Conservation (phyloP, 805 yeast species). For the Candida boleticola region DNA sequence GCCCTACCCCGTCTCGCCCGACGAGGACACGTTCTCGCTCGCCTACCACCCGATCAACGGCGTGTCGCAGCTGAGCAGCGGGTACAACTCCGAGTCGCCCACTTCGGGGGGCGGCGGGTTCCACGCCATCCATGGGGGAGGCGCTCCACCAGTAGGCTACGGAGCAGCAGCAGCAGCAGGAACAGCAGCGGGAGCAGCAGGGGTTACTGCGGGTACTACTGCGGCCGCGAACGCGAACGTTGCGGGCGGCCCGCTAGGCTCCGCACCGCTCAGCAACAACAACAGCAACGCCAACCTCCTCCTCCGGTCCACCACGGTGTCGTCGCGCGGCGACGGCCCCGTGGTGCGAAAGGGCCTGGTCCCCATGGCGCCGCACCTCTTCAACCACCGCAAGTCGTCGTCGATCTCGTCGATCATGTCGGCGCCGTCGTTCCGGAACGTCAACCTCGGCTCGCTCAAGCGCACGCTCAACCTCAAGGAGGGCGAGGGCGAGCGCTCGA, state of each 20-base stretch:
- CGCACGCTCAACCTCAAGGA: conserved; percentile 35
- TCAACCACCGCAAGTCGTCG: conserved; percentile 19
- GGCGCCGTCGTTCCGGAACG: conserved; percentile 30
- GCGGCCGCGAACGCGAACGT: background rate
- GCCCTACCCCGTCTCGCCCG: background rate
- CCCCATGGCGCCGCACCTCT: background rate
- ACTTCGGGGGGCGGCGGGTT: background rate
- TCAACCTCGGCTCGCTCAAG: conserved; percentile 37
- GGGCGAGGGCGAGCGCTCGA: conserved; percentile 51
- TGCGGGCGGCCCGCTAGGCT: background rate
- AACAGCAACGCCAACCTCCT: background rate
- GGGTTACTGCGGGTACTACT: background rate
- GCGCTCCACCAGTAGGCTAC: background rate
- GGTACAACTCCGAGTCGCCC: background rate
- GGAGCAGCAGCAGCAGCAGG: background rate
- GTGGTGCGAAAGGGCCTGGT: background rate
- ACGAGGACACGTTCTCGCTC: background rate
- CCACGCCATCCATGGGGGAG: background rate
- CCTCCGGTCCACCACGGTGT: background rate
- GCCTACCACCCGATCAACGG: background rate
- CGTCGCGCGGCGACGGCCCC: background rate
- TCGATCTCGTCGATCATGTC: conserved; percentile 38
- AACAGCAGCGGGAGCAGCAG: background rate
- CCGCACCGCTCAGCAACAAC: background rate
- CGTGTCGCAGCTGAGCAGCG: background rate